Evolutionary conservation across 2,329 filamentous ascomycete genomes (phyloP).

Genomic region (Cadophora sp.): DNA sequence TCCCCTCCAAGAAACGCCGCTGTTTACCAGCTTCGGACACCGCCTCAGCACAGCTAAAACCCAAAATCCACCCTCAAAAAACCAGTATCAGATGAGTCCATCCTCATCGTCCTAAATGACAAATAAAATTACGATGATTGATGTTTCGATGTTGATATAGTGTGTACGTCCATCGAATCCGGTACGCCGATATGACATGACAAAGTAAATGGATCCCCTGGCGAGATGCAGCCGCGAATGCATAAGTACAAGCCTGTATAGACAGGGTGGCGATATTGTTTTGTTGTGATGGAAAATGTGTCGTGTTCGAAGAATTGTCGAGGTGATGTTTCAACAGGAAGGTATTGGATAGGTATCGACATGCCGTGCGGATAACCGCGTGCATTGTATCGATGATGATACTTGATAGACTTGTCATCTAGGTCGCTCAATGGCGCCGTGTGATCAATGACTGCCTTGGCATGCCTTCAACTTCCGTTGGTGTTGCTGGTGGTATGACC

Average conservation of each 20-base stretch:
- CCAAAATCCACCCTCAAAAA: not conserved
- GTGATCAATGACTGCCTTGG: not conserved
- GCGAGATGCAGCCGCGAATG: conserved; percentile 29
- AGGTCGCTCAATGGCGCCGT: conserved; percentile 23
- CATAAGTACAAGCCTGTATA: conserved; percentile 32
- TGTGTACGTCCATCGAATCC: not conserved
- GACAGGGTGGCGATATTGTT: conserved; percentile 22
- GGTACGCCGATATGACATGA: conserved; percentile 30
- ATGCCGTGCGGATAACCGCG: not conserved
- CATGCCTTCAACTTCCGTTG: conserved; percentile 18
- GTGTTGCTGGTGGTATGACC: not conserved
- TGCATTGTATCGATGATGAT: conserved; percentile 12
- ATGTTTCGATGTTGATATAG: conserved; percentile 7
- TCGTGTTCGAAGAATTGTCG: not conserved
- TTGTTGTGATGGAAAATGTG: not conserved
- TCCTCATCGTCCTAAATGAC: conserved; percentile 22
- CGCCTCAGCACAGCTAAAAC: conserved; percentile 28
- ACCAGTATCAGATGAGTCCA: not conserved
- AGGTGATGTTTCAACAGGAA: conserved; percentile 3
- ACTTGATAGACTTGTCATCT: not conserved
- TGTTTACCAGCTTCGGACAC: conserved; percentile 31
- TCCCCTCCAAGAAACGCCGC: conserved; percentile 30
- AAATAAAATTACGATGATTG: conserved; percentile 35
- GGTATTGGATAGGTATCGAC: not conserved
- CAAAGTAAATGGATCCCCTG: conserved; percentile 27